phyloP scores from a whole-genome alignment of 345 rosid genomes.

The Ricinus communis region DNA sequence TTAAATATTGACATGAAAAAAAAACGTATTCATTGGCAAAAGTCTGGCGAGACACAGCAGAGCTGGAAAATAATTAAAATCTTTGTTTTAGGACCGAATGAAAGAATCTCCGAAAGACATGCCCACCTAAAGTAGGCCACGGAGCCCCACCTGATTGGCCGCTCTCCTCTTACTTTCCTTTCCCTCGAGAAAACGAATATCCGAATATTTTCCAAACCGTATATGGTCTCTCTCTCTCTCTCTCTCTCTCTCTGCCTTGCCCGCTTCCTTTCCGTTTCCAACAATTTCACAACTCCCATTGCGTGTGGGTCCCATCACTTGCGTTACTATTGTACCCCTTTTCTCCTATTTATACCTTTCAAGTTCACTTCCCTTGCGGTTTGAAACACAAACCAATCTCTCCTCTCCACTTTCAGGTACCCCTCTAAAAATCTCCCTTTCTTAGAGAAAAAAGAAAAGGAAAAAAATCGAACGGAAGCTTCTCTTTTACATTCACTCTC shows the following conservation, averaged over 20 bases:
- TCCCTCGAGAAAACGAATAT: conserved; percentile 24
- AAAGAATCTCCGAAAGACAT: no score
- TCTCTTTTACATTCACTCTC: not conserved
- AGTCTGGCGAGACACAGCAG: no score
- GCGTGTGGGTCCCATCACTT: conserved; percentile 16
- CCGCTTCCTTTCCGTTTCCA: not conserved
- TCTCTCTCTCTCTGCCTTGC: no score
- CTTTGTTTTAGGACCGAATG: no score
- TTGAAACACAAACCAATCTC: conserved; percentile 8
- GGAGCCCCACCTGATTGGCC: not conserved
- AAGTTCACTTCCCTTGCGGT: not conserved
- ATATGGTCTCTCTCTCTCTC: not conserved
- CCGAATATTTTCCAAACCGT: conserved; percentile 12
- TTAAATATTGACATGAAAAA: no score
- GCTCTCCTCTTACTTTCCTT: not conserved
- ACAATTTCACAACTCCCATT: not conserved
- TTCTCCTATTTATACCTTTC: conserved; percentile 17
- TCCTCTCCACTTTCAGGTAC: not conserved
- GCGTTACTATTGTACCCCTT: not conserved
- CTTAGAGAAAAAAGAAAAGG: no score
- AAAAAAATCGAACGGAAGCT: no score
- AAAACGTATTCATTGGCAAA: no score
- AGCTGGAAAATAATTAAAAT: no score
- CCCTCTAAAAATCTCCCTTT: no score
- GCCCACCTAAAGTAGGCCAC: not conserved